A percentile compares a stretch with the other conserved stretches of the same genome.
phyloP scores from a whole-genome alignment of 768 basidiomycete genomes.

The Imleria badia region DNA sequence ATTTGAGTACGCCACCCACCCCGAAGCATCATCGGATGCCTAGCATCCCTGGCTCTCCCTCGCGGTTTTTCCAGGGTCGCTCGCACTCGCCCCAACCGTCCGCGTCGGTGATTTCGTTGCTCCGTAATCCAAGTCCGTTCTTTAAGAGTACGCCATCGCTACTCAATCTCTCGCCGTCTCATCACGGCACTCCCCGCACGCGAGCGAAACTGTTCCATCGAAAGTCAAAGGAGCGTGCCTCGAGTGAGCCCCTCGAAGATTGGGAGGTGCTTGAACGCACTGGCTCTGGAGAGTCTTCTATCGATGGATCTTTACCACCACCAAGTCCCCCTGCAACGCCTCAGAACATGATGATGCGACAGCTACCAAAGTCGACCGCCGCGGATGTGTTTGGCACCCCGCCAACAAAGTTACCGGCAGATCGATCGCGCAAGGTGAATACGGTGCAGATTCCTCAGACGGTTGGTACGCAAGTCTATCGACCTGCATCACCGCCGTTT shows the following conservation, averaged over 20 bases:
- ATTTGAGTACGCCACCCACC: conserved; percentile 31
- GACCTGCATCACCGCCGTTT: conserved; percentile 36
- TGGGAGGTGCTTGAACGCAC: conserved; percentile 34
- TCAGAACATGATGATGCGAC: conserved; percentile 16
- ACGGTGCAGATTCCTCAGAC: conserved; percentile 24
- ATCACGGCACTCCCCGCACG: conserved; percentile 31
- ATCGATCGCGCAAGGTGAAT: conserved; percentile 27
- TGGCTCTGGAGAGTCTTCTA: conserved; percentile 26
- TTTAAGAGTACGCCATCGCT: conserved; percentile 36
- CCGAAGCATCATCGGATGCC: conserved; percentile 33
- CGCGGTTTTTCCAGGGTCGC: conserved; percentile 30
- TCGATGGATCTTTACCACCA: conserved; percentile 22
- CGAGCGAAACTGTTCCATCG: conserved; percentile 35
- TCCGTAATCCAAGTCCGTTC: conserved; percentile 36
- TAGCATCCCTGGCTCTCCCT: conserved; percentile 31
- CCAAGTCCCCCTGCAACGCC: conserved; percentile 22
- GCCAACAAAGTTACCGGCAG: conserved; percentile 5
- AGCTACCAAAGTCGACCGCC: conserved; percentile 8
- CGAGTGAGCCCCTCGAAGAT: conserved; percentile 34
- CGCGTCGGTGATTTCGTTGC: conserved; percentile 33
- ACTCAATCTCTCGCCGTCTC: conserved; percentile 31
- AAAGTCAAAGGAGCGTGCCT: conserved; percentile 35
- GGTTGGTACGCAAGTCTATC: conserved; percentile 14
- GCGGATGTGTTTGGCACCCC: conserved; percentile 17
- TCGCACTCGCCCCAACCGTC: conserved; percentile 36